These are phyloP conservation scores for Monosporozyma unispora DNA, from an alignment of 805 yeast species.

Conservation along the genomic window DNA sequence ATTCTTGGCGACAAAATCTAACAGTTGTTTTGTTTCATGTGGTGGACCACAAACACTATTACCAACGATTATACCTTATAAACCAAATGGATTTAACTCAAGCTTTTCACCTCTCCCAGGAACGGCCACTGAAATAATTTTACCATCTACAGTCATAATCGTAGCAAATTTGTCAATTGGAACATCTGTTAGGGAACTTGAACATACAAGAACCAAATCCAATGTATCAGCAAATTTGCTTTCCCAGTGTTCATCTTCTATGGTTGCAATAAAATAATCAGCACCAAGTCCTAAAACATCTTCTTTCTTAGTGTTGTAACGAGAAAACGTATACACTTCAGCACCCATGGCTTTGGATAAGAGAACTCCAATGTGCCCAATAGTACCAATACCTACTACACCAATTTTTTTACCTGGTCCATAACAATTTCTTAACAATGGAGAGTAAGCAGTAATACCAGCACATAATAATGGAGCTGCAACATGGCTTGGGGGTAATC, in stretches of 20 bases:
- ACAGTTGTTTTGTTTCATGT: constrained; percentile 39
- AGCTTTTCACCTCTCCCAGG: constrained; percentile 14
- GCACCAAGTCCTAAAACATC: constrained; percentile 46
- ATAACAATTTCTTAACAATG: constrained; percentile 45
- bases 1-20: constrained; percentile 39
- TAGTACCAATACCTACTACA: constrained; percentile 48
- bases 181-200: constrained; percentile 34
- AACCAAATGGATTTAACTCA: constrained; percentile 10
- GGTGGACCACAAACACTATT: constrained; percentile 37
- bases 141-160: constrained; percentile 27
- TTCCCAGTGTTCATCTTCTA: constrained; percentile 38
- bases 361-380: constrained; percentile 48
- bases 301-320: constrained; percentile 40
- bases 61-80: constrained; percentile 20
- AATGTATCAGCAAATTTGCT: constrained; percentile 28
- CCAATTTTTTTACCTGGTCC: constrained; percentile 45
- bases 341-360: constrained; percentile 55
- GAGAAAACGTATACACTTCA: constrained; percentile 47
- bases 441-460: constrained; percentile 65
- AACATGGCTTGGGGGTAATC: constrained; percentile 38
- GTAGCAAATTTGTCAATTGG: constrained; percentile 30
- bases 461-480: constrained; percentile 76
- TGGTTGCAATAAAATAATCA: constrained; percentile 44
- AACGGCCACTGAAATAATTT: constrained; percentile 26
- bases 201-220: constrained; percentile 43